These are phyloP conservation scores for Chalaropsis thielavioides DNA, from an alignment of 2,329 filamentous ascomycete species.

Conservation along the genomic window DNA sequence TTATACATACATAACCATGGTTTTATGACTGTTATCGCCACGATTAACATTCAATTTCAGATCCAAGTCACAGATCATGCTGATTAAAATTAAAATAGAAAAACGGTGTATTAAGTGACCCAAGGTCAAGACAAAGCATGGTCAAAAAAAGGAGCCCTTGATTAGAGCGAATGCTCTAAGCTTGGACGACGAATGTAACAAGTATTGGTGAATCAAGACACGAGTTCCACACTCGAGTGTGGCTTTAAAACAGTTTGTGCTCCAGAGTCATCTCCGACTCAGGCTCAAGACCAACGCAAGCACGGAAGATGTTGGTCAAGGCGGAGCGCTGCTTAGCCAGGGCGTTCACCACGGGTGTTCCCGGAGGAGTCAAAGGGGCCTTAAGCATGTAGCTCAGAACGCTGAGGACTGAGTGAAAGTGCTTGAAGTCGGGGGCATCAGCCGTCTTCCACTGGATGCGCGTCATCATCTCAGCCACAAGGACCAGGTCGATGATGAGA, in stretches of 20 bases:
- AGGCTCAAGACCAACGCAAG: constrained; percentile 88
- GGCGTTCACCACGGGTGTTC: constrained; percentile 89
- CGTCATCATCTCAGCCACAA: constrained; percentile 96
- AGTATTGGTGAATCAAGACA: neutral
- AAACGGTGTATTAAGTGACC: neutral
- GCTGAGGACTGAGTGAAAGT: constrained; percentile 93
- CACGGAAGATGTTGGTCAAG: constrained; percentile 95
- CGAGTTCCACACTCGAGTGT: neutral
- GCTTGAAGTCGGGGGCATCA: constrained; percentile 57
- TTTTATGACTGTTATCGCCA: too few relatives aligned
- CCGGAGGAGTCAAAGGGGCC: constrained; percentile 84
- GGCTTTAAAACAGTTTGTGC: constrained; percentile 75
- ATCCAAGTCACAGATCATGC: neutral
- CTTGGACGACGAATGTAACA: constrained; percentile 6
- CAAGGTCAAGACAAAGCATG: neutral
- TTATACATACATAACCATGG: too few relatives aligned
- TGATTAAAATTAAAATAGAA: constrained; percentile 4
- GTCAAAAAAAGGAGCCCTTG: constrained; percentile 1
- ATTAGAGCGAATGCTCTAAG: neutral
- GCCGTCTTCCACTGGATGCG: constrained; percentile 79
- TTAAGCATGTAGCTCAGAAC: constrained; percentile 98
- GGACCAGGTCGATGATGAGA: constrained; percentile 88
- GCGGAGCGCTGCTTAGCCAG: constrained; percentile 91
- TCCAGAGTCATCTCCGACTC: constrained; percentile 98
- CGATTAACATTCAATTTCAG: too few relatives aligned